Percentiles rank a stretch among this genome's conserved stretches.
These are phyloP conservation scores for Pyrenochaeta sp. DNA, from an alignment of 2,329 filamentous ascomycete genomes.

Conservation along the genomic window DNA sequence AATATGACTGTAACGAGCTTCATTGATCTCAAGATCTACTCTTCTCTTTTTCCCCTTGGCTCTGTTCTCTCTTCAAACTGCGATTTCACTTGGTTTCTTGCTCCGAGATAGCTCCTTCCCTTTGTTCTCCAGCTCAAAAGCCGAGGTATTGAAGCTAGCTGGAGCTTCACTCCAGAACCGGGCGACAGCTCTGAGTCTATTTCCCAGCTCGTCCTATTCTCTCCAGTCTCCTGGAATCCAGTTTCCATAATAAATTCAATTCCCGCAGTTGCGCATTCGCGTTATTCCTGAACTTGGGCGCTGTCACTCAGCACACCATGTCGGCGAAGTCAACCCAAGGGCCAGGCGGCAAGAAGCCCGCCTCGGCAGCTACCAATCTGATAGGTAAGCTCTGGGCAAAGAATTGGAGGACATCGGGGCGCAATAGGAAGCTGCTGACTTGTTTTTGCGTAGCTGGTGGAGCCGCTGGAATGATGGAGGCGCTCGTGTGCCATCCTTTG, in stretches of 20 bases:
- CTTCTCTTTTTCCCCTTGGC: slow-evolving; percentile 11
- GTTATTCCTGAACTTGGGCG: slow-evolving; percentile 11
- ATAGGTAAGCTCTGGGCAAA: slow-evolving; percentile 70
- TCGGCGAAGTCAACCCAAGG: slow-evolving; percentile 66
- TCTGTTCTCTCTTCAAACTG: slow-evolving; percentile 5
- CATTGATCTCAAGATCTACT: slow-evolving; percentile 13
- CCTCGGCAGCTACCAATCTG: slow-evolving; percentile 87
- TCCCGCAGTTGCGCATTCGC: background rate
- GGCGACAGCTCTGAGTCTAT: slow-evolving; percentile 15
- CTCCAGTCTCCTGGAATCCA: slow-evolving; percentile 3
- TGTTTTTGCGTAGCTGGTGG: slow-evolving; percentile 75
- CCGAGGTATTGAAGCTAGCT: slow-evolving; percentile 29
- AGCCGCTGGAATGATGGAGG: slow-evolving; percentile 99
- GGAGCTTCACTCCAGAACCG: slow-evolving; percentile 22
- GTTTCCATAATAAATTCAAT: background rate
- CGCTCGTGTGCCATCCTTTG: slow-evolving; percentile 91
- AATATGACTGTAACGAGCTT: slow-evolving; percentile 38
- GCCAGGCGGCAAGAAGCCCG: slow-evolving; percentile 74
- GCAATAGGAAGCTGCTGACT: slow-evolving; percentile 20
- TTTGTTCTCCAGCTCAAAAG: slow-evolving; percentile 27
- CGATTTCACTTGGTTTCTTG: slow-evolving; percentile 8
- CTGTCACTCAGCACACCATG: slow-evolving; percentile 54
- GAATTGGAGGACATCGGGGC: background rate
- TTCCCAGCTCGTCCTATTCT: slow-evolving; percentile 21
- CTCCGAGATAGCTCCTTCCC: slow-evolving; percentile 14